Percentiles rank a stretch among this genome's conserved stretches.
These are phyloP conservation scores for Taiwanofungus camphoratus DNA, from an alignment of 1,284 basidiomycete genomes.

Conservation along the genomic window DNA sequence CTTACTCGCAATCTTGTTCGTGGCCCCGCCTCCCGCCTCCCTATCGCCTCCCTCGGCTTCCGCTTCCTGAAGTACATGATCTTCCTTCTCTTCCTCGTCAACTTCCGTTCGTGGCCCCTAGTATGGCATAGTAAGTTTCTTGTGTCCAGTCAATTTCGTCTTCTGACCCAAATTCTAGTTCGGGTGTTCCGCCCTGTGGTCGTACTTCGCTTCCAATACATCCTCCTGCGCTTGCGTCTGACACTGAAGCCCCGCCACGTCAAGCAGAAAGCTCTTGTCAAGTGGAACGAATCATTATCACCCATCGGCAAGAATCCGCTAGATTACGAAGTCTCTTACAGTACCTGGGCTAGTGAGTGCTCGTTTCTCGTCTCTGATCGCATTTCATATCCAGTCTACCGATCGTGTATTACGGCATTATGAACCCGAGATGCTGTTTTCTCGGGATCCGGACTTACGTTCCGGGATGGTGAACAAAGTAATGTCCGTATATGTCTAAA, in stretches of 20 bases:
- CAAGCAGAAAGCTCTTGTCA: constrained; percentile 26
- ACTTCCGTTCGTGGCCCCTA: constrained; percentile 53
- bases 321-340: constrained; percentile 34
- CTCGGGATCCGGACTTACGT: too few species aligned
- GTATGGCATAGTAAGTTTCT: constrained; percentile 58
- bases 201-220: constrained; percentile 31
- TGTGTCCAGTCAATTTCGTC: not conserved
- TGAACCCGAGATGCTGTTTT: too few species aligned
- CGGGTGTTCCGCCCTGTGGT: constrained; percentile 51
- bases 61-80: constrained; percentile 21
- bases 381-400: too few species aligned
- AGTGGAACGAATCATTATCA: constrained; percentile 39
- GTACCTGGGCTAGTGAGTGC: constrained; percentile 51
- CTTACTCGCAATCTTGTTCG: not conserved
- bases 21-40: not conserved
- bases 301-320: constrained; percentile 58
- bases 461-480: too few species aligned
- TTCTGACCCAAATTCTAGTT: constrained; percentile 31
- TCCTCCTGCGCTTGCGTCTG: constrained; percentile 32
- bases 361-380: too few species aligned
- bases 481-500: too few species aligned
- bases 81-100: constrained; percentile 41
- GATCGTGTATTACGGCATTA: too few species aligned
- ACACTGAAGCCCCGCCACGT: constrained; percentile 34
- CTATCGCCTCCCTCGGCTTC: not conserved